Base-by-base conservation (phyloP, 768 basidiomycete species). In the Pholiota microspora region DNA sequence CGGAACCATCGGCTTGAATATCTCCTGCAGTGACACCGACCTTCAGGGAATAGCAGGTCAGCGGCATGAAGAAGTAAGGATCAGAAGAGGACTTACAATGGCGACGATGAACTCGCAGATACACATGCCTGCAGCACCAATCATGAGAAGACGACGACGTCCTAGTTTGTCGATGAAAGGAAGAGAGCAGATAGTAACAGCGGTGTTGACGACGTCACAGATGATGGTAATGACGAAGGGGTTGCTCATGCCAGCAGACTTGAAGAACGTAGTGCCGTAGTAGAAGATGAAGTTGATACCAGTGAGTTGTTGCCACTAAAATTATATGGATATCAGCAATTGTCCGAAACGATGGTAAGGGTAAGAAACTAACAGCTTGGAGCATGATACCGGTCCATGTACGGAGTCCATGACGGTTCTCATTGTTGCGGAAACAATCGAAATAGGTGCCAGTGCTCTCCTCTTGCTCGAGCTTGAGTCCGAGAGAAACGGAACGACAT, bases 121-220 rank as follows among this genome's bases (percentile, higher is more conserved):
- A 60, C 83, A 77, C 92, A 94, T 94, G 56, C 86, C 85, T 51
- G 78, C 66, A 31, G 92, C 91, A 60, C 93, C 93, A 59, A 82
- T 80, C 66, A 92, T 75, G 48, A 93, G 80, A 48, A 94, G 79
- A 28, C 80, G 78, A 52, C 92, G 83, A 61, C 92, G 89, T 52
- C 92, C 92, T 64, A 89, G 77, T 42, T 78, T 78, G 66, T 95
- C 92, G 59, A 94, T 84, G 61, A 85, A 80, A 68, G 79, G 89
- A 67, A 93, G 81, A 36, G 88, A 88, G 55, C 88, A 73, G 25
- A 90, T 73, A 48, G 93, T 95, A 71, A 85, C 88, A 67, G 76
- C 77, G 23, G 84, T 83, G 69, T 91, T 88, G 70, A 92, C 86
- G 64, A 90, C 77, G 67, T 82, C 83, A 55, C 84, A 85, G 59